Evolutionary conservation across 2,329 filamentous ascomycete genomes (phyloP), one percentile per base, ranked within the genome.

Genomic region (Tolypocladium tundrense): DNA sequence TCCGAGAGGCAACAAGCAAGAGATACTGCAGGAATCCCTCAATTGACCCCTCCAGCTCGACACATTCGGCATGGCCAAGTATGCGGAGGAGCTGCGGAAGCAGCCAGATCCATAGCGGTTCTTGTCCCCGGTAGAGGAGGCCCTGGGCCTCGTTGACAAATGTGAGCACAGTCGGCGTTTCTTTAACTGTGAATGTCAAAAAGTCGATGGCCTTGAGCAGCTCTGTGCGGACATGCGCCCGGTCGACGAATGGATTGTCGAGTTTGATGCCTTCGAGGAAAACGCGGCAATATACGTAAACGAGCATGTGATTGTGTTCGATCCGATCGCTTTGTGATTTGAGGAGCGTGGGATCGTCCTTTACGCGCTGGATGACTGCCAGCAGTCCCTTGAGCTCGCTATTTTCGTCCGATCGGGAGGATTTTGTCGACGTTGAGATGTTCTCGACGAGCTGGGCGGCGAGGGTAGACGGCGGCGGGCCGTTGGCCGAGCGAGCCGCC

Each of bases 371-470:
- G 40, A 87, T 83, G 37, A 79, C 72, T 52, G 74, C 71, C 60
- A 85, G 80, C 3, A 97, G 79, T 56, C 86, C 84, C 61, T 88
- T 86, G 62, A 97, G 87, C 54, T 90, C 88, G 64, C 86, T 84
- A 59, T 84, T 86, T 65, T 88, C 85, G 65, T 87, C 81, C 56
- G 82, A 82, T 65, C 82, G 80, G 56, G 82, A 80, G 51, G 81
- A 83, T 61, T 79, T 81, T 55, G 81, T 79, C 54, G 83, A 82
- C 27, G 87, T 82, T 50, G 88, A 84, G 61, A 91, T 85, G 69
- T 90, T 90, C 69, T 90, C 87, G 62, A 94, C 90, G 58, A 97
- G 85, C 71, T 95, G 90, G 14, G 90, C 90, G 56, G 92, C 91
- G 66, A 96, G 80, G 11, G 91, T 95, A 19, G 92, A 96, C 14